Conservation (phyloP, 2,329 filamentous ascomycete species). For the Monosporascus sp. region DNA sequence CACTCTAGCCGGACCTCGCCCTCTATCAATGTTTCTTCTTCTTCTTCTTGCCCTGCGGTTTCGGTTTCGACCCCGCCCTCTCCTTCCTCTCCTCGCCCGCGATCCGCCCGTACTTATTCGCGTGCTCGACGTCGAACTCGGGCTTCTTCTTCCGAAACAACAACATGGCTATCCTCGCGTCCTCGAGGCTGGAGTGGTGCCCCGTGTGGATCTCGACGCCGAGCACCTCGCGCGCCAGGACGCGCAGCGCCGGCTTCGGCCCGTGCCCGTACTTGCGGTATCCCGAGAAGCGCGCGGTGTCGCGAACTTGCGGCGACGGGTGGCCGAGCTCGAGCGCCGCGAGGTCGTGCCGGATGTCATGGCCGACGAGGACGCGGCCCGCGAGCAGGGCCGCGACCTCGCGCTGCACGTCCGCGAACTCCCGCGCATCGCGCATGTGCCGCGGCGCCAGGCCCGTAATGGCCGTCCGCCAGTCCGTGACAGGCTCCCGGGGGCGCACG, state of each 20-base stretch:
- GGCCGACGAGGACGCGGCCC: constrained; percentile 63
- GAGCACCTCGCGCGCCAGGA: constrained; percentile 51
- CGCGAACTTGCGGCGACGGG: constrained; percentile 70
- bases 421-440: constrained; percentile 63
- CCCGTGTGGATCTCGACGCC: constrained; percentile 59
- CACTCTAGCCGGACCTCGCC: neutral
- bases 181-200: constrained; percentile 63
- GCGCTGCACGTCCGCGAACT: constrained; percentile 71
- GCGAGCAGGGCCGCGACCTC: constrained; percentile 61
- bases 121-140: constrained; percentile 76
- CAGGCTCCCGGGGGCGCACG: constrained; percentile 68
- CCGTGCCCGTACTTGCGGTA: constrained; percentile 68
- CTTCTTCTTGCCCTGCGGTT: constrained; percentile 37
- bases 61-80: constrained; percentile 31
- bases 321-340: constrained; percentile 73
- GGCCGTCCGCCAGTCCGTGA: constrained; percentile 85
- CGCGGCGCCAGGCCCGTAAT: constrained; percentile 76
- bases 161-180: constrained; percentile 86
- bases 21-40: constrained; percentile 29
- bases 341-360: constrained; percentile 66
- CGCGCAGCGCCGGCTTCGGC: constrained; percentile 60
- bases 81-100: constrained; percentile 24
- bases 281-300: constrained; percentile 72
- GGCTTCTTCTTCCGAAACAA: constrained; percentile 79
- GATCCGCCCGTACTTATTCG: constrained; percentile 53